A percentile compares a stretch with the other conserved stretches of the same genome.
Evolutionary conservation across 345 rosid species (phyloP).

Genomic region (Gossypium arboreum): DNA sequence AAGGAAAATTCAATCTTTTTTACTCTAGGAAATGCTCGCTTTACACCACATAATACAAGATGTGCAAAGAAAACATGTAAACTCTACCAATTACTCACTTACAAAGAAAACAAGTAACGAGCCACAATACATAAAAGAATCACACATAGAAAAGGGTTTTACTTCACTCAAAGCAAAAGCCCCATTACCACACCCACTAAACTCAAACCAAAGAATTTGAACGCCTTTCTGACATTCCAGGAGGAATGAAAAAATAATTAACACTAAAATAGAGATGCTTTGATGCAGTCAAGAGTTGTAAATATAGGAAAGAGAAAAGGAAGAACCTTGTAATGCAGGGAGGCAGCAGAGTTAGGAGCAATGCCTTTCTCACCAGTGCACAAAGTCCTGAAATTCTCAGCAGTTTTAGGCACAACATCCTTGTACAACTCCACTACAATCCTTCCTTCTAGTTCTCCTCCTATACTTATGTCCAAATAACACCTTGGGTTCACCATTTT

Average conservation of each 20-base stretch:
- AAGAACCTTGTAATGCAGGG: slow-evolving; percentile 83
- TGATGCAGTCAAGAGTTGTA: not conserved
- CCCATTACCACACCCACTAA: not conserved
- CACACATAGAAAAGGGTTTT: not conserved
- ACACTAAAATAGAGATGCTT: not conserved
- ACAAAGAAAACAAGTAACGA: not conserved
- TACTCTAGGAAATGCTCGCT: not conserved
- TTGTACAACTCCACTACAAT: slow-evolving; percentile 75
- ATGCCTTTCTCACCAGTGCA: slow-evolving; percentile 93
- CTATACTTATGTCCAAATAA: slow-evolving; percentile 85
- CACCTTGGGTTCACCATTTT: slow-evolving; percentile 67
- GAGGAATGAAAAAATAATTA: not conserved
- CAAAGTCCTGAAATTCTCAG: slow-evolving; percentile 85
- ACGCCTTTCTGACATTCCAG: not conserved
- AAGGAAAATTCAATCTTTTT: not conserved
- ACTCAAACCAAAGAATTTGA: not conserved
- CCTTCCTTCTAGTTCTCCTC: slow-evolving; percentile 92
- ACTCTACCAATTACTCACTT: not conserved
- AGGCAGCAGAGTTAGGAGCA: slow-evolving; percentile 64
- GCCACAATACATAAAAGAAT: not conserved
- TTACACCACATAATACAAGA: not conserved
- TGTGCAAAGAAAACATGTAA: not conserved
- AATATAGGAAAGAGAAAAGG: not conserved
- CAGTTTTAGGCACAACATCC: slow-evolving; percentile 89
- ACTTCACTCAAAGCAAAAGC: not conserved